Evolutionary conservation across 176 grass and related monocot genomes (phyloP).

Genomic region (Triticum urartu): DNA sequence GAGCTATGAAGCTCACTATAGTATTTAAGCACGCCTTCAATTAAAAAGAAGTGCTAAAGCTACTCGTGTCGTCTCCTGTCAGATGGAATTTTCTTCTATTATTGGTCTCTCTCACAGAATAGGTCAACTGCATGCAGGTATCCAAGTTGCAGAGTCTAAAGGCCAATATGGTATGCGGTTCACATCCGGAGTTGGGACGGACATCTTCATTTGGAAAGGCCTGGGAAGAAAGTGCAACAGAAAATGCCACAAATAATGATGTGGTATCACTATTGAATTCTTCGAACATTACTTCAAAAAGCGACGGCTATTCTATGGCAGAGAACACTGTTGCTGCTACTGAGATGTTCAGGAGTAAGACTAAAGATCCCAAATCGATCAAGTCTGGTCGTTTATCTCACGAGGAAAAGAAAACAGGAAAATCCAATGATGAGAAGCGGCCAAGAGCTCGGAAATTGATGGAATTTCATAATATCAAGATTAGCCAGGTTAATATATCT

Average conservation of each 20-base stretch:
- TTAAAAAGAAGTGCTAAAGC: not conserved
- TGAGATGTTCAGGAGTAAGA: constrained; percentile 64
- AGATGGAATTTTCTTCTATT: constrained; percentile 10
- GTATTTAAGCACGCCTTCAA: not conserved
- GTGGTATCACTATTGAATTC: constrained; percentile 57
- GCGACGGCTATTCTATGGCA: constrained; percentile 49
- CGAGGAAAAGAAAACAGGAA: constrained; percentile 87
- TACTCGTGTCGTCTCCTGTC: constrained; percentile 3
- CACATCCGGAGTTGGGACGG: constrained; percentile 71
- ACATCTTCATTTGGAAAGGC: constrained; percentile 81
- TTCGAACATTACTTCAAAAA: constrained; percentile 63
- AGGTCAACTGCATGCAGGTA: constrained; percentile 53
- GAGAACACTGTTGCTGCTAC: constrained; percentile 51
- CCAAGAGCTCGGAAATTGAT: constrained; percentile 72
- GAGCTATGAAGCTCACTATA: constrained; percentile 2
- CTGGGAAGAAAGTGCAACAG: constrained; percentile 64
- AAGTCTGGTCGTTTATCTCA: constrained; percentile 78
- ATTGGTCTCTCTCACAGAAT: not conserved
- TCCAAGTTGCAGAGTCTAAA: constrained; percentile 93
- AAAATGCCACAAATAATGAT: constrained; percentile 64
- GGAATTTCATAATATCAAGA: constrained; percentile 99
- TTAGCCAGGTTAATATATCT: constrained; percentile 79
- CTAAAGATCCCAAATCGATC: constrained; percentile 74
- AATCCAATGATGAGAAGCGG: constrained; percentile 87
- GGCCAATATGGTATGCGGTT: constrained; percentile 96